Evolutionary conservation across 305 asterid genomes (phyloP), one percentile per base, ranked within the genome.

Genomic region (Withania somnifera): DNA sequence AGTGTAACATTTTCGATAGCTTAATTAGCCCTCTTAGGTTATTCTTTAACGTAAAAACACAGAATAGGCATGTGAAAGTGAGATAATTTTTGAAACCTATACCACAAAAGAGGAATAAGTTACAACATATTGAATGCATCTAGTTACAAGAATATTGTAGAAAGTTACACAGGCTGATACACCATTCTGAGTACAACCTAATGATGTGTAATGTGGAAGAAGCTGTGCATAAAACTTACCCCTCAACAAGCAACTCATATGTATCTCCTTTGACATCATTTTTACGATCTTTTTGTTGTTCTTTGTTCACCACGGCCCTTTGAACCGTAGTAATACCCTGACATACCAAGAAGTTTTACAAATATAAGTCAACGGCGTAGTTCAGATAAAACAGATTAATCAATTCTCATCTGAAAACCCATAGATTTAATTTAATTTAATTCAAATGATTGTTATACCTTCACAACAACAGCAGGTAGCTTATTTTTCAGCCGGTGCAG

Each of bases 251-350:
- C 88, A 95, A 85, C 86, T 87, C 89, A 87, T 91, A 86, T 78
- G 83, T 90, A 87, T 83, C 60, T 81, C 82, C 63, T 79, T 86
- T 88, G 81, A 77, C 86, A 2, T 86, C 86, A 75, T n/a, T 51
- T 52, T 75, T 75, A 28, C 80, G 80, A 28, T 75, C 80, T 50
- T 30, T 75, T 51, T 50, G 61, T 50, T 51, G 80, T 75, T 75
- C 80, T 76, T 87, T 90, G 86, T 90, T 86, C 77, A 95, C 90
- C 79, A 95, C 91, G 69, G 90, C 97, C 75, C 97, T 97, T 83
- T 92, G 97, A 83, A 95, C 92, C 28, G 94, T 85, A 63, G 69
- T 83, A 79, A 95, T 91, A 81, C 99, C 99, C 99, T 95, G 91
- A 54, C 85, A 85, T 77, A 64, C 86, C 87, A 28, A 73, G 57